Base-by-base conservation (phyloP, 164 flowering plant genomes). In the Protea cynaroides region DNA sequence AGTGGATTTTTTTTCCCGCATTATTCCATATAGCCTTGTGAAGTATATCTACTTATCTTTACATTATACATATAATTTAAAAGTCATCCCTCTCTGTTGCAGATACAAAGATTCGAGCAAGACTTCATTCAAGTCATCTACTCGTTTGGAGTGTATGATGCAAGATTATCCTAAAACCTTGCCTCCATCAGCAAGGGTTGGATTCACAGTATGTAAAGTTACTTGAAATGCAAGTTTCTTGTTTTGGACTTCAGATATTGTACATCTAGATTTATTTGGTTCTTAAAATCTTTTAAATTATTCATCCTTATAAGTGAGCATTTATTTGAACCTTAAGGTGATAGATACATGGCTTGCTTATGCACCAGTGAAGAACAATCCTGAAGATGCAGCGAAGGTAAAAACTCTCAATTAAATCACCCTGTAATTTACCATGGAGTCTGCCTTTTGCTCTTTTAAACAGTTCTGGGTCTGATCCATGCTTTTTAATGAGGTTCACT, bases 61-160 rank as follows among this genome's bases (percentile, higher is more conserved):
- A 3, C 46, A 12, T 40, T 40, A 12, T 49, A 55, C 10, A 23
- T 56, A 6, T 56, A 56, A 25, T 25, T 50, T 62, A 62, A 37
- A 49, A 25, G 8, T 50, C 24, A 1, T 62, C 13, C 7, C 52
- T 24, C 65, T 55, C 56, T 63, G 8, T 29, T 78, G 25, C 81
- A 94, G 99, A 69, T 94, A 91, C 65, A 88, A 87, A 78, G 97
- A 91, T 84, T 75, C 96, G 19, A 88, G 79, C 67, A 95, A 86
- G 72, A 88, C 89, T 65, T 80, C 92, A 49, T 95, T 95, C 59
- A 95, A 95, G 79, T 95, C 99, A 43, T 88, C 99, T 19, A 95
- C 99, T 66, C 80, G 99, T 53, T 78, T 95, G 71, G 99, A 95
- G 72, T 95, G 99, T 69, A 95, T 95, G 99, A 95, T 95, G 99